Percentiles rank a stretch among this genome's conserved stretches.
Conservation (phyloP, 1,284 basidiomycete species). For the Lentinula novae-zelandiae region DNA sequence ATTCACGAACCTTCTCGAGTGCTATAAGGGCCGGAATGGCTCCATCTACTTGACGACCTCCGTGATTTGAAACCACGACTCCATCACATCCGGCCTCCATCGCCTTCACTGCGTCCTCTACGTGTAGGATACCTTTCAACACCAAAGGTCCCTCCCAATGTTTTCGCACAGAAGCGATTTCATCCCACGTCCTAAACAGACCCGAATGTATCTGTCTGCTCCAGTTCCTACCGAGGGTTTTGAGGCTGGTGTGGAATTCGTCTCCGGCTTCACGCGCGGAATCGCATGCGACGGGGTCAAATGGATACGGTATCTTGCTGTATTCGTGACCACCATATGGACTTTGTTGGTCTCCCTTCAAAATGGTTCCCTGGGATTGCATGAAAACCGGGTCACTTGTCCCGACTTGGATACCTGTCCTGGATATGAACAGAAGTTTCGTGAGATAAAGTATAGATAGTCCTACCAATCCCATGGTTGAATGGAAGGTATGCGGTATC, state of each 20-base stretch:
- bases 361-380: conserved; percentile 30
- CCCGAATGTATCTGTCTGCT: conserved; percentile 5
- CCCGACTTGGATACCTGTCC: conserved; percentile 28
- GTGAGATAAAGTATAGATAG: neutral
- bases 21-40: conserved; percentile 2
- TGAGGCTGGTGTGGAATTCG: neutral
- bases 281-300: neutral
- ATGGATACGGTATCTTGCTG: conserved; percentile 11
- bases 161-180: conserved; percentile 2
- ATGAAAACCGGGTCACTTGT: conserved; percentile 54
- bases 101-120: neutral
- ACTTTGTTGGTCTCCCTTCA: conserved; percentile 23
- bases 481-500: conserved; percentile 45
- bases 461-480: conserved; percentile 36
- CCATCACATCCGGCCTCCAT: conserved; percentile 2
- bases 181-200: conserved; percentile 7
- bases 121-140: neutral
- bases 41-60: conserved; percentile 5
- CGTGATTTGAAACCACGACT: conserved; percentile 4
- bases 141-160: conserved; percentile 7
- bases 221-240: conserved; percentile 4
- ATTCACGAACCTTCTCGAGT: neutral
- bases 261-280: neutral
- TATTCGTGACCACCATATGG: neutral
- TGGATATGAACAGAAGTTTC: neutral